Base-by-base conservation (phyloP, 169 alveolate genomes). In the Eimeria necatrix region DNA sequence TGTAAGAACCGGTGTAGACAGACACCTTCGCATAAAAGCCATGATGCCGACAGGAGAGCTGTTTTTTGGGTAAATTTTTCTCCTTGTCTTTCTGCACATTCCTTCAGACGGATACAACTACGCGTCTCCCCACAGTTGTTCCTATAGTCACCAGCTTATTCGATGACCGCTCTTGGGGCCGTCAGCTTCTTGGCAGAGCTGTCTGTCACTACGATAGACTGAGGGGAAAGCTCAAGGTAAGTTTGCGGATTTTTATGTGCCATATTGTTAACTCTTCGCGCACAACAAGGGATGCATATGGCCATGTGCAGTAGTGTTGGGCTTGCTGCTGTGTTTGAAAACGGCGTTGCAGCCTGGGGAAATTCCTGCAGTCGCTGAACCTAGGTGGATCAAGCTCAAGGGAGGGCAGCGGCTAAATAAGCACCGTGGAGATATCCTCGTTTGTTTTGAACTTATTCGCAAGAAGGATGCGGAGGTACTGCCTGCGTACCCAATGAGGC, bases 401-500 rank as follows among this genome's bases (percentile, higher is more conserved):
- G 98, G 99, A 32, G 98, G 93, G 16, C 81, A 76, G 32, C 49
- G 52, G 20, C 61, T 74, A 61, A 71, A 60, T 52, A 70, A 68
- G 53, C 96, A 91, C 49, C 95, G 91, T 48, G 96, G 98, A 9
- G 98, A 96, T 86, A 96, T 98, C 48, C 96, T 98, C 22, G 61
- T 98, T 41, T 96, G 96, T 92, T 94, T 97, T 68, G 99, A 98
- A 88, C 94, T 98, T 46, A 97, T 98, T 46, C 95, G 96, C 86
- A 91, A 93, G 76, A 93, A 96, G 64, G 99, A 98, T 59, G 98
- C 99, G 26, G 93, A 94, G 83, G 88, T 94, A 95, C 92, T 97
- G 7, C 98, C 99, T 22, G 97, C 97, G 60, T 97, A 96, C 81
- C 99, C 98, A 53, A 94, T 98, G 98, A 95, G 97, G 74, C 98